A percentile compares a stretch with the other conserved stretches of the same genome.
Evolutionary conservation across 805 yeast genomes (phyloP).

Genomic region (Candida endomychidarum): DNA sequence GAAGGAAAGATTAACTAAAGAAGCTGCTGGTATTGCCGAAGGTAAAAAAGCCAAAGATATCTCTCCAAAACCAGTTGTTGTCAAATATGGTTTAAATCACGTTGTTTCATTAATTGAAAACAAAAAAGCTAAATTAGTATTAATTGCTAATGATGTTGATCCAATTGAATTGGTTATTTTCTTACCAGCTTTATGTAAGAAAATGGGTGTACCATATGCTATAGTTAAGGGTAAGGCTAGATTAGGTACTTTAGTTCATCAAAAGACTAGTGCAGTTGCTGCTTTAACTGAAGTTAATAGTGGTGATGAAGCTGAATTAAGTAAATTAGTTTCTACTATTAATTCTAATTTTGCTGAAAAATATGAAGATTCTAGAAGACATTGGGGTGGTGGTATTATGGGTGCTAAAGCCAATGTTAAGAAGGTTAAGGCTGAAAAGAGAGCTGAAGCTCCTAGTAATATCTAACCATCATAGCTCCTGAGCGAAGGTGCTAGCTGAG

Average conservation of each 20-base stretch:
- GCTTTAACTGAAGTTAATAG: conserved; percentile 94
- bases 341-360: conserved; percentile 91
- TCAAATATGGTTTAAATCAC: conserved; percentile 99
- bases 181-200: conserved; percentile 98
- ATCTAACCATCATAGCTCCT: too few relatives aligned
- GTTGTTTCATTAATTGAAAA: conserved; percentile 95
- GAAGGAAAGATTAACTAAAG: conserved; percentile 98
- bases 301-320: conserved; percentile 93
- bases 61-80: conserved; percentile 94
- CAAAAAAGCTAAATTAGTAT: conserved; percentile 97
- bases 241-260: conserved; percentile 95
- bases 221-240: conserved; percentile 60
- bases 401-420: conserved; percentile 92
- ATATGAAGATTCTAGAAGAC: conserved; percentile 94
- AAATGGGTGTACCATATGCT: conserved; percentile 99
- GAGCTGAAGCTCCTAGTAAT: conserved; percentile 38
- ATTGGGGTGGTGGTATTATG: conserved; percentile 99
- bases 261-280: conserved; percentile 96
- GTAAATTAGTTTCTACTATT: conserved; percentile 89
- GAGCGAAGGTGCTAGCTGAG: too few relatives aligned
- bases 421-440: conserved; percentile 63
- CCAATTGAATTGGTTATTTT: conserved; percentile 97
- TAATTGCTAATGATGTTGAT: conserved; percentile 98
- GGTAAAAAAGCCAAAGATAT: conserved; percentile 97
- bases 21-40: conserved; percentile 98